Evolutionary conservation across 2,329 filamentous ascomycete species (phyloP), one percentile per base, ranked within the genome.

Genomic region (Whalleya microplaca): DNA sequence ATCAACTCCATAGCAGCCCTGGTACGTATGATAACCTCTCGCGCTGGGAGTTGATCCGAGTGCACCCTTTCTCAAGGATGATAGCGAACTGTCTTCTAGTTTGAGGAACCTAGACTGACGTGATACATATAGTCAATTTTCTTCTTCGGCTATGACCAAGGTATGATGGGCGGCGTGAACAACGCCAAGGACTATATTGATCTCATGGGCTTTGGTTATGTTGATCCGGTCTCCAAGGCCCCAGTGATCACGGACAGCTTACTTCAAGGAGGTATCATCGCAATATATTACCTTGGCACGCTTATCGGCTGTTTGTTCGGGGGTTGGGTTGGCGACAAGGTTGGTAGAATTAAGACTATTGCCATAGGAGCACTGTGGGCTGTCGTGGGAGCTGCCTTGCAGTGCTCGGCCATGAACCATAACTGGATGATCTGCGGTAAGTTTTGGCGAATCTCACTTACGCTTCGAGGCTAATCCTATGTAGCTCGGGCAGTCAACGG

Each of bases 401-500:
- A 91, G 70, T 83, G 81, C 59, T 84, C 84, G 0, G 85, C 88
- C 0, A 80, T 84, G 73, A 89, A 88, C 62, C 76, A 83, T 43
- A 75, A 80, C 23, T 90, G 87, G 87, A 90, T 90, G 87, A 86
- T 89, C 58, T 86, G 82, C 66, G 80, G 80, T 83, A 72, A 68
- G 81, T 68, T 3, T 1, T 16, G n/a, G 21, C 21, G 21, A n/a
- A 6, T 2, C 32, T 1, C 3, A n/a, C 2, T 14, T 10, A 21
- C 10, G 10, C 12, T 43, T 41, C 8, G n/a, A 16, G n/a, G 12
- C 58, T 66, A 21, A 61, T 40, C 7, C 9, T 18, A 21, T 56
- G 59, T 58, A 78, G 81, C 84, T 12, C 83, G 85, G 27, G 74
- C 82, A 16, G 75, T 87, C 37, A 88, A 87, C 53, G 85, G 86